Percentiles rank a stretch among this genome's conserved stretches.
phyloP scores from a whole-genome alignment of 768 basidiomycete species.

The Boletus pseudopeckii region DNA sequence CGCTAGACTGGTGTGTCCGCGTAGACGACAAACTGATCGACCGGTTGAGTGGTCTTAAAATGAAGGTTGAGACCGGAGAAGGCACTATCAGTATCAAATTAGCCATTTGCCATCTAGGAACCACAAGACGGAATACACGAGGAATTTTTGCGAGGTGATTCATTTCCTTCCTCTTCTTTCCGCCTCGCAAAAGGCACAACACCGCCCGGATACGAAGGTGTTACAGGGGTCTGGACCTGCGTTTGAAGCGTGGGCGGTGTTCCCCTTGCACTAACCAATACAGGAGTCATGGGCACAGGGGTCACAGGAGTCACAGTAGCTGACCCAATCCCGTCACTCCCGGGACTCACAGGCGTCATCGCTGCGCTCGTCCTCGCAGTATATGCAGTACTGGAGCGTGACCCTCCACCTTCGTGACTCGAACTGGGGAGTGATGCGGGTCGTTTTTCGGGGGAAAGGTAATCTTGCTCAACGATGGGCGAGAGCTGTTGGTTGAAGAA shows the following conservation, averaged over 20 bases:
- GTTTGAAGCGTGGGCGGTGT: constrained; percentile 8
- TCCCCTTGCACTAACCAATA: constrained; percentile 18
- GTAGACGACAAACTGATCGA: constrained; percentile 64
- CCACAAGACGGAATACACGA: neutral
- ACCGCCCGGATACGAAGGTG: constrained; percentile 20
- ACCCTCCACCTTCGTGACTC: constrained; percentile 25
- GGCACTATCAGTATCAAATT: constrained; percentile 35
- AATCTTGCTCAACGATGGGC: constrained; percentile 65
- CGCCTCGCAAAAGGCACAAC: constrained; percentile 23
- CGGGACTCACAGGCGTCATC: constrained; percentile 27
- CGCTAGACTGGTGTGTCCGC: constrained; percentile 49
- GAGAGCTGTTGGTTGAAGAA: constrained; percentile 45
- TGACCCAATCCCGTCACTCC: constrained; percentile 15
- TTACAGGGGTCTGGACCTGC: constrained; percentile 21
- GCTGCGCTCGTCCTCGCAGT: constrained; percentile 34
- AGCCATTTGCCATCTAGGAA: neutral
- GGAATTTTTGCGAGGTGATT: constrained; percentile 41
- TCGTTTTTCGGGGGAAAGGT: constrained; percentile 49
- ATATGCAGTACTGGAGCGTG: constrained; percentile 26
- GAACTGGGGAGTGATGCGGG: constrained; percentile 33
- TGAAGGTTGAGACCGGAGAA: constrained; percentile 53
- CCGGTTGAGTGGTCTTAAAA: constrained; percentile 62
- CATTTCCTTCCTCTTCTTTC: constrained; percentile 29
- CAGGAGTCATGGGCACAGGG: constrained; percentile 29
- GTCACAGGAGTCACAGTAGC: constrained; percentile 29